Percentiles rank a stretch among this genome's conserved stretches.
phyloP scores from a whole-genome alignment of 2,329 filamentous ascomycete genomes.

The Fusarium tupiense region DNA sequence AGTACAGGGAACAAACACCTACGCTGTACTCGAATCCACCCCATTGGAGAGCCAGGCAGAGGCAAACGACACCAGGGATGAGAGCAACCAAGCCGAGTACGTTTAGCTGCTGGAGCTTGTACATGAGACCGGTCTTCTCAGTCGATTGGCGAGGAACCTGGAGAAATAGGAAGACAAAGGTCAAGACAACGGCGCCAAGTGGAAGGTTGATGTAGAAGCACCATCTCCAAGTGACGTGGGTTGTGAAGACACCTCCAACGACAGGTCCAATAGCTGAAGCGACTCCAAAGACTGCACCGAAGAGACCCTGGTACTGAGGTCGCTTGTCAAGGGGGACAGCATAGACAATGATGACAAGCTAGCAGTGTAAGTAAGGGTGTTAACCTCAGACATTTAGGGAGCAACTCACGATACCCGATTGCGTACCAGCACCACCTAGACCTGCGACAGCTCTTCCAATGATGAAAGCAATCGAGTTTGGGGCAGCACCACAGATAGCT shows the following conservation, averaged over 20 bases:
- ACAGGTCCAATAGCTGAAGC: constrained; percentile 45
- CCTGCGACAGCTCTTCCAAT: constrained; percentile 62
- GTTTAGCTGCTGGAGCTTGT: constrained; percentile 8
- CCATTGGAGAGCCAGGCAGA: constrained; percentile 61
- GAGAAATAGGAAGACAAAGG: constrained; percentile 41
- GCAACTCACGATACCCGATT: constrained; percentile 54
- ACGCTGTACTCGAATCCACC: constrained; percentile 34
- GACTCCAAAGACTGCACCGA: constrained; percentile 55
- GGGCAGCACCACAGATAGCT: constrained; percentile 43
- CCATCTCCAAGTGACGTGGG: constrained; percentile 48
- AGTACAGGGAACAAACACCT: not conserved
- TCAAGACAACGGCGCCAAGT: constrained; percentile 45
- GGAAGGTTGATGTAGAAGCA: constrained; percentile 52
- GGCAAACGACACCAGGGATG: constrained; percentile 60
- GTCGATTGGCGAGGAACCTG: constrained; percentile 19
- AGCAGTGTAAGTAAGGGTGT: not conserved
- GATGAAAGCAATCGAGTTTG: constrained; percentile 59
- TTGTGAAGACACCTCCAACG: constrained; percentile 44
- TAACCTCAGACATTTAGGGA: not conserved
- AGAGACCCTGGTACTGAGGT: constrained; percentile 38
- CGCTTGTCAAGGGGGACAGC: constrained; percentile 53
- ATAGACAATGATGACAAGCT: constrained; percentile 36
- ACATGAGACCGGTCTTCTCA: constrained; percentile 19
- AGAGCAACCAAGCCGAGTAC: constrained; percentile 59
- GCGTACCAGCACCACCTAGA: constrained; percentile 61